Evolutionary conservation across 1,139 yeast species (phyloP).

Genomic region (Suhomyces bolitotheri): DNA sequence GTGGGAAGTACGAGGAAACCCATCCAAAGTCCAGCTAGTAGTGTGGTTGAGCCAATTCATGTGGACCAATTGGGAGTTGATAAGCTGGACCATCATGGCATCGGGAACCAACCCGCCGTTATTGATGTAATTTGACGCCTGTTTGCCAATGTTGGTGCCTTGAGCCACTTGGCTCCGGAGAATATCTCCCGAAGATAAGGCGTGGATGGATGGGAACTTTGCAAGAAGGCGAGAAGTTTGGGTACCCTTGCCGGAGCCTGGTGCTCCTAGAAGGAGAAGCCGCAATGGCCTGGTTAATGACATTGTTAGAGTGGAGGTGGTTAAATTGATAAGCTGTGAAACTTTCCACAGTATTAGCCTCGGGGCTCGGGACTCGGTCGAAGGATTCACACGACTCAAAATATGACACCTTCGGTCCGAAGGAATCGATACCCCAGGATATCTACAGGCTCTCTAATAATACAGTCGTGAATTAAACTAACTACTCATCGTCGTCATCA

Average conservation of each 20-base stretch:
- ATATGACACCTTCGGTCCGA: too few relatives aligned
- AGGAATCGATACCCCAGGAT: too few relatives aligned
- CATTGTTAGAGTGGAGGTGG: conserved; percentile 7
- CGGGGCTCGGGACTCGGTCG: conserved; percentile 1
- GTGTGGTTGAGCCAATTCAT: conserved; percentile 47
- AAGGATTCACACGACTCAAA: conserved; percentile 6
- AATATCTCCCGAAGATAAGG: conserved; percentile 84
- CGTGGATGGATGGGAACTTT: conserved; percentile 48
- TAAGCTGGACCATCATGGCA: conserved; percentile 57
- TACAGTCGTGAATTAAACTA: conserved; percentile 9
- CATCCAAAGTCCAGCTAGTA: conserved; percentile 78
- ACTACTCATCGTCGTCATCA: conserved; percentile 58
- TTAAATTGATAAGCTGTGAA: not conserved
- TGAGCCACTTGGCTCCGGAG: conserved; percentile 65
- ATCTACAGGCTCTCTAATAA: conserved; percentile 5
- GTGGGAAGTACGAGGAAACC: conserved; percentile 78
- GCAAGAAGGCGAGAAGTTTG: conserved; percentile 66
- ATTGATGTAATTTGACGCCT: conserved; percentile 57
- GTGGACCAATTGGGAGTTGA: conserved; percentile 49
- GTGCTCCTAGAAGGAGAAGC: conserved; percentile 80
- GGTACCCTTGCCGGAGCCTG: conserved; percentile 95
- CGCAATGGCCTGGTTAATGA: conserved; percentile 49
- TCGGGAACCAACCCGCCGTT: conserved; percentile 78
- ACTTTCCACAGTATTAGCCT: not conserved
- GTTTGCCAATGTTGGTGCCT: conserved; percentile 55